Evolutionary conservation across 2,329 filamentous ascomycete genomes (phyloP), one percentile per base, ranked within the genome.

Genomic region (Boeremia lycopersici): DNA sequence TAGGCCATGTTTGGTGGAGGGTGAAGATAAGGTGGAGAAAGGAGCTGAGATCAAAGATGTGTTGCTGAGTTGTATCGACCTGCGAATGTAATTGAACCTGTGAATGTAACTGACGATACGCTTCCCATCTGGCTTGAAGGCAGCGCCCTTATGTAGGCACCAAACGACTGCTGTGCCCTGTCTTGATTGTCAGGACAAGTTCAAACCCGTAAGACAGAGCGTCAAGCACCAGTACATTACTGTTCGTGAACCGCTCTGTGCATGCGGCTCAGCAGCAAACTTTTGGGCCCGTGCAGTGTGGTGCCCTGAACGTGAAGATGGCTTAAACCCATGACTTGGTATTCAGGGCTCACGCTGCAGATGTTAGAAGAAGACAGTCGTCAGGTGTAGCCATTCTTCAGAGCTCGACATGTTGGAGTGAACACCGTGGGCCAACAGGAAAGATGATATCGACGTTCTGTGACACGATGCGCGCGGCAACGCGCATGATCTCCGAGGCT

Each of bases 251-350:
- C 23, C 5, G 40, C 12, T 15, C 51, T 26, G 40, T 49, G 40
- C 40, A 19, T 40, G 34, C 17, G 26, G 13, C 45, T 45, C 10
- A 40, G 39, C 39, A 45, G 45, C 40, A 54, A 49, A 49, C 51
- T 17, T 44, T 6, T 5, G 13, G 45, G 34, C 25, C 35, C 23
- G 40, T 45, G 29, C 35, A 6, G 19, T 48, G 19, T 54, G 39
- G 48, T 48, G 29, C 9, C 10, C 33, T 33, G 9, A 19, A 38
- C 4, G 8, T 23, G 13, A 10, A 13, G 6, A 19, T 11, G 4
- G 15, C 34, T 15, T 11, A 5, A 19, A 11, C 15, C 4, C 34
- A 19, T 36, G 33, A 11, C 7, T 11, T 19, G 11, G 17, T 12
- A 23, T 8, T 10, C 9, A 36, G 19, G 11, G 10, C 17, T 25